Evolutionary conservation across 2,329 filamentous ascomycete genomes (phyloP), one percentile per base, ranked within the genome.

Genomic region (Diaporthe nobilis): DNA sequence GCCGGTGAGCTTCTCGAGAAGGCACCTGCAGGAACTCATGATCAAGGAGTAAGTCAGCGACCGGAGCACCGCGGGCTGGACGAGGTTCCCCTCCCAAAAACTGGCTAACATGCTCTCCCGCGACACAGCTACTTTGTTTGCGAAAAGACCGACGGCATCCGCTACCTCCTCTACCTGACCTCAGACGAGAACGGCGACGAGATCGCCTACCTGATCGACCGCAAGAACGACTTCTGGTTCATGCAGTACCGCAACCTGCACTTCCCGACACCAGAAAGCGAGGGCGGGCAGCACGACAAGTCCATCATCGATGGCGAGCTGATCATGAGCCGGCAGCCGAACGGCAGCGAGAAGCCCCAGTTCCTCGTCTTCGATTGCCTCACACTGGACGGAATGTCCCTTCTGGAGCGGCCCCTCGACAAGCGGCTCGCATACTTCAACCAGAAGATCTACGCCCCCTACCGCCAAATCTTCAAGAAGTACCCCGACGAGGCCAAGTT

Each of bases 111-210:
- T 13, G 31, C 5, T 39, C 17, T 37, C n/a, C 49, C 65, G 47
- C 55, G 31, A 15, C 44, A 71, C 77, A 94, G 92, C 85, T 99
- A 98, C 87, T 99, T 96, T 83, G 94, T 99, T 78, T 98, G 96
- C 88, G 97, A 99, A 85, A 99, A 99, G 87, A 98, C 96, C 1
- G 97, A 99, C 82, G 97, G 97, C 73, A 95, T 98, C 78, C 92
- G 97, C 78, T 98, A 97, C 84, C 90, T 99, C n/a, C 91, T 99
- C 78, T 98, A 97, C 87, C 92, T 97, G 78, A 95, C 94, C 70
- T 84, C 87, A 10, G 93, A 93, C 82, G 89, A 92, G 57, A 83
- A 86, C 8, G 87, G 86, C 72, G 79, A 82, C 67, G 95, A 97
- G 82, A 90, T 93, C 34, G 94, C 97, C 82, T 98, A 98, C 86